These are phyloP conservation scores for Pleurostoma richardsiae DNA, from an alignment of 2,329 filamentous ascomycete genomes.

Conservation along the genomic window DNA sequence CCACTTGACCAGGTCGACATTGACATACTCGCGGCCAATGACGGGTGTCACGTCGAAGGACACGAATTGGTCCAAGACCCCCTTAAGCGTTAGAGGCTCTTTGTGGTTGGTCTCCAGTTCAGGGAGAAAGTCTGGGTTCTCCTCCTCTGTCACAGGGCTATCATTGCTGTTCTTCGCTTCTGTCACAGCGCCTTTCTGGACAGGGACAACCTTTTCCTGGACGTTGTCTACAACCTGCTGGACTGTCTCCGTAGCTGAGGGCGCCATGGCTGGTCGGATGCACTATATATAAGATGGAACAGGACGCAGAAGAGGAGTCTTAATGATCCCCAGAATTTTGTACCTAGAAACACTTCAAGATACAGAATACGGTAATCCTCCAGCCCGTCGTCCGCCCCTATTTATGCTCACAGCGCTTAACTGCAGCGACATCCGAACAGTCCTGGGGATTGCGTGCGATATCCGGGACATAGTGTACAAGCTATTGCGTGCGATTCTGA, in stretches of 20 bases:
- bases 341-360: no score
- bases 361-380: no score
- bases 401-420: no score
- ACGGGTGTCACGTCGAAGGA: conserved; percentile 6
- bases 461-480: no score
- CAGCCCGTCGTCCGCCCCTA: no score
- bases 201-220: background rate
- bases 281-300: no score
- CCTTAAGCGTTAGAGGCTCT: conserved; percentile 3
- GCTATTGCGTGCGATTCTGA: no score
- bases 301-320: no score
- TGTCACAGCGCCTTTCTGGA: background rate
- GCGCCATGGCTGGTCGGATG: background rate
- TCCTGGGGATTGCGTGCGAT: no score
- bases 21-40: conserved; percentile 8
- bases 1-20: conserved; percentile 45
- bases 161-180: background rate
- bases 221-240: background rate
- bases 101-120: background rate
- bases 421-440: no score
- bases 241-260: background rate
- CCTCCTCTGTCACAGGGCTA: background rate
- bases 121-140: background rate
- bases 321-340: no score
- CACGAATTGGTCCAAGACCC: conserved; percentile 5